Conservation (phyloP, 2,329 filamentous ascomycete genomes). For the Drechmeria coniospora region DNA sequence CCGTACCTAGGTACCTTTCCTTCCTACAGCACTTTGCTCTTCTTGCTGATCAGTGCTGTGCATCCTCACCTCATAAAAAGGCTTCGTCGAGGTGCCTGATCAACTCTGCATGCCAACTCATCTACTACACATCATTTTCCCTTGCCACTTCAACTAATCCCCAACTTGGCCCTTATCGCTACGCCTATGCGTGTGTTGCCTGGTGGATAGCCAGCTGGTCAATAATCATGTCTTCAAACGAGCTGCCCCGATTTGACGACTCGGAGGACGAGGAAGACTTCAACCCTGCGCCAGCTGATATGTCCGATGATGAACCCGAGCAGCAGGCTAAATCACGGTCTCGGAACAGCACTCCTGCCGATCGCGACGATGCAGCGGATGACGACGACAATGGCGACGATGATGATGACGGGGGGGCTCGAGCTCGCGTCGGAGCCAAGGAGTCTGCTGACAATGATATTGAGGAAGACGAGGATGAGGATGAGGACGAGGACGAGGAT, state of each 20-base stretch:
- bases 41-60: no score
- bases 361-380: conserved; percentile 13
- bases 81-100: no score
- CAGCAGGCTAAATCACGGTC: conserved; percentile 16
- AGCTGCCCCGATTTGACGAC: conserved; percentile 36
- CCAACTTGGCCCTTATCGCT: neutral
- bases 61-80: no score
- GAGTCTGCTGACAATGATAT: no score
- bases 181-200: neutral
- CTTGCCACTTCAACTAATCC: neutral
- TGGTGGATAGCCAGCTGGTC: conserved; percentile 2
- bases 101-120: no score
- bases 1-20: no score
- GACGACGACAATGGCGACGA: conserved; percentile 23
- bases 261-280: conserved; percentile 77
- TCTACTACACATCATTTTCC: no score
- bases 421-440: no score
- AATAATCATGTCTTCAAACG: conserved; percentile 31
- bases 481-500: conserved; percentile 47
- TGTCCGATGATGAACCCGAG: conserved; percentile 46
- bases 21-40: no score
- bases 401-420: conserved; percentile 18
- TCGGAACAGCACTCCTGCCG: conserved; percentile 23
- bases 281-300: conserved; percentile 62
- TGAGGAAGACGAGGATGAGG: conserved; percentile 28